Evolutionary conservation across 352 stramenopile species (phyloP), one percentile per base, ranked within the genome.

Genomic region (Pilasporangium apinafurcum): DNA sequence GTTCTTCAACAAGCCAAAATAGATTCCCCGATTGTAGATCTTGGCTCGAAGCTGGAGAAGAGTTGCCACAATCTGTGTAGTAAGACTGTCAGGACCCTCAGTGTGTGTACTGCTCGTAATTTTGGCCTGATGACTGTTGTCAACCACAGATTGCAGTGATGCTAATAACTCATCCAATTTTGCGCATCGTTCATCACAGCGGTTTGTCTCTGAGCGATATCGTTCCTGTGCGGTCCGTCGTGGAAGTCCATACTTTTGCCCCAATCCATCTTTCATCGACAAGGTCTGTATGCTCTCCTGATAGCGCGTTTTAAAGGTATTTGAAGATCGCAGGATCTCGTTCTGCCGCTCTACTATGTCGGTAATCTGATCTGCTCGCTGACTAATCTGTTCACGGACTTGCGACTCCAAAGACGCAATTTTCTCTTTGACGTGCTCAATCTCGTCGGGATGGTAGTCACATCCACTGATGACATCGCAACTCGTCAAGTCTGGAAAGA

Each of bases 181-280:
- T n/a, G 51, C 46, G 4, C 76, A 84, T 33, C 67, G 65, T 18
- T 74, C 62, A 24, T 96, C 84, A 18, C 80, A 86, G 7, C 76
- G 76, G 18, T 76, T 86, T 12, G 89, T 85, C 46, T 92, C 82
- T 1, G 80, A 90, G 4, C 88, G 71, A 29, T 92, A 85, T 12
- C 71, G 53, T 44, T 96, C 86, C 51, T 95, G 83, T 2, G 88
- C 85, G 10, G 68, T 81, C 25, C 86, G 77, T 0, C 83, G 60
- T 39, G 88, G 88, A 18, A 89, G 55, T 12, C 88, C 85, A 28
- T 91, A 96, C 57, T 92, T 96, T 53, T 88, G 83, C 0, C 86
- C 86, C 0, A 97, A 60, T 0, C 88, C 86, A 51, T 96, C 83
- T 39, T 83, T 81, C 62, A 97, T 88, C 13, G 78, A 89, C 34